Conservation (phyloP, 495 filamentous ascomycete species). For the Echria macrotheca region DNA sequence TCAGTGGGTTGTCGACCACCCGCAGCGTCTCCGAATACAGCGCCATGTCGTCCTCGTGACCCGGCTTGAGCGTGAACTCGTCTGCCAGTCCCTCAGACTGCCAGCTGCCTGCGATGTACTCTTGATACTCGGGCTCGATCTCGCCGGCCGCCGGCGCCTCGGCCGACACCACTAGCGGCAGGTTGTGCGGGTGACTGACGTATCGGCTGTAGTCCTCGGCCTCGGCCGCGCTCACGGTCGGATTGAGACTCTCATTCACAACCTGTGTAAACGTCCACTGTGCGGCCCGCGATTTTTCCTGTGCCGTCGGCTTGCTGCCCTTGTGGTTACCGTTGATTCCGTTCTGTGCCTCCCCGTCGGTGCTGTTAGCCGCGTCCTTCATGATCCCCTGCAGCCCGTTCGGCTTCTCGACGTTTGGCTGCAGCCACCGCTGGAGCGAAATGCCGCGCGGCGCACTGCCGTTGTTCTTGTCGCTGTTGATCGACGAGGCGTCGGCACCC, state of each 20-base stretch:
- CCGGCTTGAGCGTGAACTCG: not conserved
- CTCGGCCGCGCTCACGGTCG: slow-evolving; percentile 66
- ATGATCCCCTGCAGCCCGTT: slow-evolving; percentile 41
- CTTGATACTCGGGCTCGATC: slow-evolving; percentile 61
- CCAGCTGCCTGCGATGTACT: slow-evolving; percentile 61
- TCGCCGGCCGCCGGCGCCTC: slow-evolving; percentile 46
- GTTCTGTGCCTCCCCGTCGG: slow-evolving; percentile 13
- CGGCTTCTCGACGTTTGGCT: slow-evolving; percentile 27
- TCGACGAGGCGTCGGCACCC: slow-evolving; percentile 34
- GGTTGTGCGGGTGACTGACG: slow-evolving; percentile 80
- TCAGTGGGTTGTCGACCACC: slow-evolving; percentile 75
- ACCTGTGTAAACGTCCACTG: slow-evolving; percentile 88
- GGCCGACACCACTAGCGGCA: slow-evolving; percentile 79
- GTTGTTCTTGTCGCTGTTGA: slow-evolving; percentile 29
- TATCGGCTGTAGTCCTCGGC: slow-evolving; percentile 85
- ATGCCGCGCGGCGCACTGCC: slow-evolving; percentile 30
- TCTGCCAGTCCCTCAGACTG: slow-evolving; percentile 30
- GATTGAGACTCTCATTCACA: slow-evolving; percentile 71
- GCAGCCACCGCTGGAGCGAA: slow-evolving; percentile 51
- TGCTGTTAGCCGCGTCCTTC: slow-evolving; percentile 32
- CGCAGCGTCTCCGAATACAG: slow-evolving; percentile 71
- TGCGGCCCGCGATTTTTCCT: slow-evolving; percentile 63
- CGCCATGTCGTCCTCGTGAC: slow-evolving; percentile 60
- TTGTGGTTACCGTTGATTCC: slow-evolving; percentile 8
- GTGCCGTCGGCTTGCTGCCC: slow-evolving; percentile 37